A percentile compares a stretch with the other conserved stretches of the same genome.
Evolutionary conservation across 1,139 yeast species (phyloP).

Genomic region (Geotrichum phurueaensis): DNA sequence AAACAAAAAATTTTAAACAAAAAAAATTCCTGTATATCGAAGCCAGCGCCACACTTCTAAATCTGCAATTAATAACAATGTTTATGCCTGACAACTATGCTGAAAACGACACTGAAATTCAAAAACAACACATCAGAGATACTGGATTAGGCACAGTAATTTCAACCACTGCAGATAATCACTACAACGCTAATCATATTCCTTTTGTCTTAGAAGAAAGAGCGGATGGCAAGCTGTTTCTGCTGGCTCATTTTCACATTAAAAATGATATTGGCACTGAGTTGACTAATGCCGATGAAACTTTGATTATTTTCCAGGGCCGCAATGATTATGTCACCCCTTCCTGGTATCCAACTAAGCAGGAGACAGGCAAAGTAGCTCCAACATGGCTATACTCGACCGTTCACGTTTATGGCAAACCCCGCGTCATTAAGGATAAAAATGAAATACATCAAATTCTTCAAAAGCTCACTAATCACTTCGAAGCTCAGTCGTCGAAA

Average conservation of each 20-base stretch:
- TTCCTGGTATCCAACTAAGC: constrained; percentile 51
- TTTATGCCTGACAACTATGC: constrained; percentile 30
- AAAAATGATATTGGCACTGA: constrained; percentile 50
- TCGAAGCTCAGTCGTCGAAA: constrained; percentile 40
- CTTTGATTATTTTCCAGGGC: constrained; percentile 52
- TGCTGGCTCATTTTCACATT: constrained; percentile 55
- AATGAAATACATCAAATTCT: constrained; percentile 44
- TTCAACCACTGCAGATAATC: constrained; percentile 38
- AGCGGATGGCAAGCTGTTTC: constrained; percentile 38
- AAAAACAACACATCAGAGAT: constrained; percentile 41
- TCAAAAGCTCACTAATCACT: constrained; percentile 43
- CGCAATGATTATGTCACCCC: constrained; percentile 55
- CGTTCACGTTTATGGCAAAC: constrained; percentile 54
- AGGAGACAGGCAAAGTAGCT: constrained; percentile 54
- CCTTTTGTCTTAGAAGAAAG: constrained; percentile 47
- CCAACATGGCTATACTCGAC: constrained; percentile 71
- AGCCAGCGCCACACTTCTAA: neutral
- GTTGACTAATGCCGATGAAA: constrained; percentile 34
- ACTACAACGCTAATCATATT: constrained; percentile 49
- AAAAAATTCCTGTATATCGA: neutral
- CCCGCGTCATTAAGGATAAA: constrained; percentile 38
- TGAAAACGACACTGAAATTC: constrained; percentile 38
- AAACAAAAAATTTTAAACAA: neutral
- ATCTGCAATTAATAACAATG: constrained; percentile 16
- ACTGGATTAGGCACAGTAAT: constrained; percentile 52